Base-by-base conservation (phyloP, 1,284 basidiomycete genomes). In the Puccinia coronata region DNA sequence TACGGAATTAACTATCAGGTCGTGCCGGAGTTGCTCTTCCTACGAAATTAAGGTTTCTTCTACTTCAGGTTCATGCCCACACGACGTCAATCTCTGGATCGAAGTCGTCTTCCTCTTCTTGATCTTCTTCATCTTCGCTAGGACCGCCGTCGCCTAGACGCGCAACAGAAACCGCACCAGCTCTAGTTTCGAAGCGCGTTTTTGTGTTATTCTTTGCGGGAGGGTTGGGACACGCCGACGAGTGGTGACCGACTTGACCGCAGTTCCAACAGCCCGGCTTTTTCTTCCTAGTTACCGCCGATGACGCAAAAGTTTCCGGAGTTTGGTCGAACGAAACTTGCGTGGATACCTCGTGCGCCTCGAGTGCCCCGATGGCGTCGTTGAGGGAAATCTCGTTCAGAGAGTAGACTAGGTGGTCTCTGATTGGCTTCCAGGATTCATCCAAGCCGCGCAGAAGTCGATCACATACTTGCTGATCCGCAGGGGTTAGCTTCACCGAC, bases 321-420 rank as follows among this genome's bases (percentile, higher is more conserved):
- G 31, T 18, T 5, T 34, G 28, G 9, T 61, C 9, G 18, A 36
- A 61, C 2, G 31, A 36, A 12, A 61, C 31, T 36, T 61, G 28
- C 59, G 20, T 61, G 11, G 59, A 61, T 1, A 69, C 65, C n/a
- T 69, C 20, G 39, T 69, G 65, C 5, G 39, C 65, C 43, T 69
- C 65, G 12, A 69, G 43, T 2, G 39, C 36, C 23, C 39, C 65
- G n/a, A 69, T 69, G 65, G 65, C 25, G 43, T 69, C 65, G 25
- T 69, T 41, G 47, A 69, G 65, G 23, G 65, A 69, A 41, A 69
- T n/a, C 25, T 43, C 39, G 20, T n/a, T 69, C 6, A n/a, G 43
- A 3, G 65, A 69, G 23, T 69, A 69, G 39, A 69, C 65, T 3
- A 69, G 39, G 18, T 41, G 36, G 25, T 69, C 65, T 16, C 39